phyloP scores from a whole-genome alignment of 169 alveolate species.

The Plasmodium berghei region DNA sequence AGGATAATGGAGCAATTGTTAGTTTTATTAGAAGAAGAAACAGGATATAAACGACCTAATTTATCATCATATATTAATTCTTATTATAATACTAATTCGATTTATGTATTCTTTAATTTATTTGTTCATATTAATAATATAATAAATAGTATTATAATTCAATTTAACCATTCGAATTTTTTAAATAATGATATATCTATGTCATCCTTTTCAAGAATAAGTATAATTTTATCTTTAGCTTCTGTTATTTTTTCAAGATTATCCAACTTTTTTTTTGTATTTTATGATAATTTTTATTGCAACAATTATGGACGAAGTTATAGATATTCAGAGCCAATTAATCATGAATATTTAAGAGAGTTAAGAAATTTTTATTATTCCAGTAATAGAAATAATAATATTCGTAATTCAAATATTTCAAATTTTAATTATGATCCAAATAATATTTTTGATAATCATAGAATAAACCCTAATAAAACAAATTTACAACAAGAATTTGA shows the following conservation, averaged over 20 bases:
- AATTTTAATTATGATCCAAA: not conserved
- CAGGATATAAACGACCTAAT: slow-evolving; percentile 69
- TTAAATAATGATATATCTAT: slow-evolving; percentile 46
- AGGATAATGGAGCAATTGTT: slow-evolving; percentile 66
- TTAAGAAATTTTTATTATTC: slow-evolving; percentile 31
- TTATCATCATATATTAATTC: slow-evolving; percentile 63
- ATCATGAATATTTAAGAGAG: slow-evolving; percentile 43
- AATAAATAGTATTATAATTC: slow-evolving; percentile 54
- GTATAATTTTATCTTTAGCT: slow-evolving; percentile 57
- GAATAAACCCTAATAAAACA: not conserved
- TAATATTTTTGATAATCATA: slow-evolving; percentile 5
- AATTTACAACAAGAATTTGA: slow-evolving; percentile 70
- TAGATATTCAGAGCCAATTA: slow-evolving; percentile 28
- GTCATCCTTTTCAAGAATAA: slow-evolving; percentile 62
- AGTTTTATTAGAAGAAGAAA: slow-evolving; percentile 68
- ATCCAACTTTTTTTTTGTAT: slow-evolving; percentile 54
- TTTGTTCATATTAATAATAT: slow-evolving; percentile 69
- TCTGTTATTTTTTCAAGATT: slow-evolving; percentile 45
- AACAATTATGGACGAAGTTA: slow-evolving; percentile 38
- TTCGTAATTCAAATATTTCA: not conserved
- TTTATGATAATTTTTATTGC: slow-evolving; percentile 54
- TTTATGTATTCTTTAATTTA: slow-evolving; percentile 54
- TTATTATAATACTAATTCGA: slow-evolving; percentile 36
- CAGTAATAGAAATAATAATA: slow-evolving; percentile 21
- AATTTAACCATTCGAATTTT: slow-evolving; percentile 56